Percentiles rank a stretch among this genome's conserved stretches.
These are phyloP conservation scores for Neoboletus magnificus DNA, from an alignment of 768 basidiomycete genomes.

Conservation along the genomic window DNA sequence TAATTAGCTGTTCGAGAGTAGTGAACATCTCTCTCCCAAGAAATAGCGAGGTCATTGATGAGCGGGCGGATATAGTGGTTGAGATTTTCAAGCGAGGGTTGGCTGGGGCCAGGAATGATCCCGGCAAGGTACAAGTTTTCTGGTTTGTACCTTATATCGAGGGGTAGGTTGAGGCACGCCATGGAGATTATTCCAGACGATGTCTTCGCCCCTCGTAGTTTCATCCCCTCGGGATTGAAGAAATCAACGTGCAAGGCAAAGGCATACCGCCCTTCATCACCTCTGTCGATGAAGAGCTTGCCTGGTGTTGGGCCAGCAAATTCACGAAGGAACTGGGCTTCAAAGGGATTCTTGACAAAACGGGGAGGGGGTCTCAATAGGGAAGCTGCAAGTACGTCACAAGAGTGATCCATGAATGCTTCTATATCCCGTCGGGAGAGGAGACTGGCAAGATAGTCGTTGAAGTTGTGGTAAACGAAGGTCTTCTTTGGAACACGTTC, in stretches of 20 bases:
- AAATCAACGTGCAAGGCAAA: conserved; percentile 35
- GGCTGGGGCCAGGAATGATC: too few relatives aligned
- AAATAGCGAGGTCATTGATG: conserved; percentile 31
- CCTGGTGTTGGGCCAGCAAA: conserved; percentile 24
- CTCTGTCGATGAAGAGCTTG: conserved; percentile 8
- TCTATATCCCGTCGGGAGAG: neutral
- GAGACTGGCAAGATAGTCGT: conserved; percentile 1
- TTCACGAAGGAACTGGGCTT: conserved; percentile 27
- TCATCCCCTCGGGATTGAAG: conserved; percentile 35
- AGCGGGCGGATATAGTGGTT: too few relatives aligned
- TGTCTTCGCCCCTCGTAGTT: conserved; percentile 20
- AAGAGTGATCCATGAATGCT: neutral
- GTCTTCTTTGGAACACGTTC: neutral
- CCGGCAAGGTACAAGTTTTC: conserved; percentile 46
- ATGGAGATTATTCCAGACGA: conserved; percentile 21
- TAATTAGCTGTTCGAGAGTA: conserved; percentile 16
- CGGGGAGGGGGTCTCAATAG: neutral
- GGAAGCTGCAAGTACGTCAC: neutral
- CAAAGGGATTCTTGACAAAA: neutral
- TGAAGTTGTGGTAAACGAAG: conserved; percentile 1
- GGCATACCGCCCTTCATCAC: conserved; percentile 24
- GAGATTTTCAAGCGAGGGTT: too few relatives aligned
- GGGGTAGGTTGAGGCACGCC: conserved; percentile 33
- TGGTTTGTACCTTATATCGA: conserved; percentile 29
- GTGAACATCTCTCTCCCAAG: conserved; percentile 32